A percentile compares a stretch with the other conserved stretches of the same genome.
phyloP scores from a whole-genome alignment of 768 basidiomycete species.

The Mycena galopus region DNA sequence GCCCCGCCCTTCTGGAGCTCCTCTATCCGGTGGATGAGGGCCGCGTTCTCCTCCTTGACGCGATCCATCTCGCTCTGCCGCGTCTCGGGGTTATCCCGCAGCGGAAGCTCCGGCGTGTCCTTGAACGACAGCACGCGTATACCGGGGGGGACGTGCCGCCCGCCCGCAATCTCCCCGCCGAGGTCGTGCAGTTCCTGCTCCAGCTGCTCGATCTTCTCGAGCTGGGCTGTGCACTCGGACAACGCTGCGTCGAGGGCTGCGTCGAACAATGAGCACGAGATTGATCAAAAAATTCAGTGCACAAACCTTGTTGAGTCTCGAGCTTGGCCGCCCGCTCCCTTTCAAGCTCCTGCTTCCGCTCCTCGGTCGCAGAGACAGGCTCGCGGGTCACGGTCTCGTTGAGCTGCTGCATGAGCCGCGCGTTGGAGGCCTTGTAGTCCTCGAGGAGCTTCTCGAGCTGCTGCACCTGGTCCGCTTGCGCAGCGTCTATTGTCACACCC shows the following conservation, averaged over 20 bases:
- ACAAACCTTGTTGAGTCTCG: conserved; percentile 57
- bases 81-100: conserved; percentile 68
- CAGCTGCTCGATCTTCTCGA: conserved; percentile 73
- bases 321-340: conserved; percentile 52
- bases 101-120: conserved; percentile 88
- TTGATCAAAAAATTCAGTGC: background rate
- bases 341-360: conserved; percentile 55
- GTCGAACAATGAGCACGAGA: background rate
- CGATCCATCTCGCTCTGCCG: conserved; percentile 82
- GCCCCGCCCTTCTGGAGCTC: conserved; percentile 66
- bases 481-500: conserved; percentile 47
- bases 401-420: conserved; percentile 60
- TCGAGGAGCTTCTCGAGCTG: conserved; percentile 68
- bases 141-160: conserved; percentile 80
- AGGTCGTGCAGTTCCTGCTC: conserved; percentile 87
- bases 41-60: conserved; percentile 86
- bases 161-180: conserved; percentile 80
- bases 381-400: conserved; percentile 55
- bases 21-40: conserved; percentile 75
- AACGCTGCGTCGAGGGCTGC: conserved; percentile 62
- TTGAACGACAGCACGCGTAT: conserved; percentile 75
- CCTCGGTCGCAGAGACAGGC: conserved; percentile 50
- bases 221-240: conserved; percentile 51
- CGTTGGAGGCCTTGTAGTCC: conserved; percentile 67
- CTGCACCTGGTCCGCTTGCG: conserved; percentile 58